Conservation (phyloP, 164 flowering plant species). For the Protea cynaroides region DNA sequence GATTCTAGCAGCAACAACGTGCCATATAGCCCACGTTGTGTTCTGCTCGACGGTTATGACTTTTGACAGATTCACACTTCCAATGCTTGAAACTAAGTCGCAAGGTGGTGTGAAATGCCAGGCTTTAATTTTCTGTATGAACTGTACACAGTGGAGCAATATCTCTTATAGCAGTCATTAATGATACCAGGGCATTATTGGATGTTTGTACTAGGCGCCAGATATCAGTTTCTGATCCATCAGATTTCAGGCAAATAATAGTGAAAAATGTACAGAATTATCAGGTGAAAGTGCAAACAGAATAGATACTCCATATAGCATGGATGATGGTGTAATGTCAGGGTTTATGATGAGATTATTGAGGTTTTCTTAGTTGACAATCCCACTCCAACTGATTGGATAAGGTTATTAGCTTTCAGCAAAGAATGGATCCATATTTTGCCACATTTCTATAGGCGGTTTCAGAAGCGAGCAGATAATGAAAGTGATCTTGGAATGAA, state of each 20-base stretch:
- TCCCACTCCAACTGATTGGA: constrained; percentile 87
- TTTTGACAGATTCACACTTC: no score
- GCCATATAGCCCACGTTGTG: no score
- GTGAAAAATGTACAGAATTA: constrained; percentile 10
- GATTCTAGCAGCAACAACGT: no score
- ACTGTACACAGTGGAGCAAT: constrained; percentile 4
- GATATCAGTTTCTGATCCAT: constrained; percentile 8
- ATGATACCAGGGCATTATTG: constrained; percentile 30
- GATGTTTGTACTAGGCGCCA: constrained; percentile 24
- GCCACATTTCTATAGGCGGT: constrained; percentile 66
- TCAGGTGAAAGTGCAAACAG: constrained; percentile 17
- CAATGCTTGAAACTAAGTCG: not conserved
- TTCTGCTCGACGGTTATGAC: no score
- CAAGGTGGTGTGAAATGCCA: constrained; percentile 9
- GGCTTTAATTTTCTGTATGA: constrained; percentile 8
- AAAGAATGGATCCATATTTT: constrained; percentile 62
- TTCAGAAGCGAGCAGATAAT: constrained; percentile 66
- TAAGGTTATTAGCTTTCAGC: constrained; percentile 77
- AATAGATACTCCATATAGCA: constrained; percentile 15
- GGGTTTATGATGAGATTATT: constrained; percentile 75
- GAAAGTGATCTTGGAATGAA: constrained; percentile 74
- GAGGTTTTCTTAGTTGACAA: constrained; percentile 94
- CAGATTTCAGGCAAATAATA: not conserved
- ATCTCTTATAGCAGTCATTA: constrained; percentile 19
- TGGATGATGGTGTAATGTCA: constrained; percentile 47